Evolutionary conservation across 352 stramenopile species (phyloP).

Genomic region (Pythium brachiatum): DNA sequence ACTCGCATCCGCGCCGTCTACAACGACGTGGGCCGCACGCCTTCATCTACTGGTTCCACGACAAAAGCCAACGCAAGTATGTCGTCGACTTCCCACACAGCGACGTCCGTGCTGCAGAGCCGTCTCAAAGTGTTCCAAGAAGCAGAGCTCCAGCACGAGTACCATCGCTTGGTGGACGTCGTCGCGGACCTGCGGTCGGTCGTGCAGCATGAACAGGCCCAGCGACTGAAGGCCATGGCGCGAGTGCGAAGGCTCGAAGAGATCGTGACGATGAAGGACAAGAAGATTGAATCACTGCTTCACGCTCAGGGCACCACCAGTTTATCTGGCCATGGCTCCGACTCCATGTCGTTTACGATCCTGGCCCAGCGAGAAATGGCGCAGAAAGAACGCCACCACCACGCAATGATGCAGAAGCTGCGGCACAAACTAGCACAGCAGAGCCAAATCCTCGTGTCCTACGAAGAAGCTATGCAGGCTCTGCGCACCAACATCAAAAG

Average conservation of each 20-base stretch:
- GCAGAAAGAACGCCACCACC: slow-evolving; percentile 45
- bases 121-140: slow-evolving; percentile 49
- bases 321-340: slow-evolving; percentile 9
- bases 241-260: slow-evolving; percentile 57
- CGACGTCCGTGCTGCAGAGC: slow-evolving; percentile 29
- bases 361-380: slow-evolving; percentile 36
- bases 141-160: slow-evolving; percentile 60
- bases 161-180: slow-evolving; percentile 52
- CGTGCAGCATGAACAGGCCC: slow-evolving; percentile 49
- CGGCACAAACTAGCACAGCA: slow-evolving; percentile 55
- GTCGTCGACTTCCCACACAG: slow-evolving; percentile 21
- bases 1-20: slow-evolving; percentile 52
- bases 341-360: neutral
- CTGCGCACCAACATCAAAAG: slow-evolving; percentile 45
- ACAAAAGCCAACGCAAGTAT: slow-evolving; percentile 9
- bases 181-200: slow-evolving; percentile 47
- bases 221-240: slow-evolving; percentile 45
- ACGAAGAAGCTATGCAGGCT: slow-evolving; percentile 60
- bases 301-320: slow-evolving; percentile 31
- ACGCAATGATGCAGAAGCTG: slow-evolving; percentile 48
- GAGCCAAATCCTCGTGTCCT: slow-evolving; percentile 43
- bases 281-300: slow-evolving; percentile 61
- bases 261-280: slow-evolving; percentile 63
- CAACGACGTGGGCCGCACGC: slow-evolving; percentile 31
- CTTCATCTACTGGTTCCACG: slow-evolving; percentile 6